Base-by-base conservation (phyloP, 1,284 basidiomycete species). In the Leccinum olivaceoglutinosum region DNA sequence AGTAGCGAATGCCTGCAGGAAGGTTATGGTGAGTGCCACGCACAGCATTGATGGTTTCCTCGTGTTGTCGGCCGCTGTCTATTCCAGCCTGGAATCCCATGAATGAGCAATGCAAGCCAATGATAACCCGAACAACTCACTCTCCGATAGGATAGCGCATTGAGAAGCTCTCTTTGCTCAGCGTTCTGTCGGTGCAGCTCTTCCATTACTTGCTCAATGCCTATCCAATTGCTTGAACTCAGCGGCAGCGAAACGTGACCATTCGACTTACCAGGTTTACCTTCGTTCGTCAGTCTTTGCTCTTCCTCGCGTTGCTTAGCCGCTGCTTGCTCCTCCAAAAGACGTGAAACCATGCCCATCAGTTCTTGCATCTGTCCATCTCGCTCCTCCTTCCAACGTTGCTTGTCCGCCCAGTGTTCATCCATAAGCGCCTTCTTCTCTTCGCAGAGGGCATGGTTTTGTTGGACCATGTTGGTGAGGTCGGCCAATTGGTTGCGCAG, bases 31-130 rank as follows among this genome's bases (percentile, higher is more conserved):
- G 25, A 25, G 86, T 89, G 25, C 82, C 79, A 60, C 81, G 80
- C 49, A 91, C 84, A 53, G 84, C 84, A 3, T 79, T 78, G 51
- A 92, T 76, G 3, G 85, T 86, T 56, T 86, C 85, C 64, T 82
- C 76, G 64, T 90, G 87, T 63, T 87, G 86, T 63, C 78, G 79
- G 25, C 75, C 77, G 66, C 79, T 86, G 60, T 91, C 89, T 4
- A 79, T 79, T 56, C 85, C 84, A 88, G 65, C 74, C 87, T 89
- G 63, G 10, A 65, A 60, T 46, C 21, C 11, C 36, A 39, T 39
- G 16, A n/a, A 57, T 71, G 36, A 70, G 59, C 58, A 61, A 51
- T 18, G 32, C 32, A 56, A 58, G 25, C 25, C 18, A 61, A 1
- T 29, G 34, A 55, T 56, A 32, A 14, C 5, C 2, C 3, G n/a